A percentile compares a stretch with the other conserved stretches of the same genome.
These are phyloP conservation scores for Solanum hybrid DNA, from an alignment of 305 asterid genomes.

Conservation along the genomic window DNA sequence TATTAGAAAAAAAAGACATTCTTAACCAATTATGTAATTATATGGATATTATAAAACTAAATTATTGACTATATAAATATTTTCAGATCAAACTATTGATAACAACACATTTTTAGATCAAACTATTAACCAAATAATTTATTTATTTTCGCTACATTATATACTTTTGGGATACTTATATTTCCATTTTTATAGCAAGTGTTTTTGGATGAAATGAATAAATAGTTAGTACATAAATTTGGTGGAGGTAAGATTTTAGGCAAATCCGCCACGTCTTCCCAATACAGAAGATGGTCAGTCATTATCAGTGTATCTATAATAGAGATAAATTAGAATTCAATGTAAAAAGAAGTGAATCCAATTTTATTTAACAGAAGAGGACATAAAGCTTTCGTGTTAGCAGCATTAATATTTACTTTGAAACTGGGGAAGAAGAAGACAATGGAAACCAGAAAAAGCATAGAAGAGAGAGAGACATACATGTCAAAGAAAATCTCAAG, in stretches of 20 bases:
- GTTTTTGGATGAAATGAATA: not conserved
- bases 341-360: not conserved
- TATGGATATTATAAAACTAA: not conserved
- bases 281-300: not conserved
- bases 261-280: not conserved
- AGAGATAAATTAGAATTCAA: not conserved
- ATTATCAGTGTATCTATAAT: not conserved
- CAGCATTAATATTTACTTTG: not conserved
- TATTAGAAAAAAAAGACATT: not conserved
- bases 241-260: not conserved
- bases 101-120: not conserved
- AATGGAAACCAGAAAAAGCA: not conserved
- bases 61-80: not conserved
- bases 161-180: not conserved
- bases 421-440: not conserved
- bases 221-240: not conserved
- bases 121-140: too few species aligned
- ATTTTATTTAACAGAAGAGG: not conserved
- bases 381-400: not conserved
- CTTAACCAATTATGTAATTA: not conserved
- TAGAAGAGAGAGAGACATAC: constrained; percentile 16
- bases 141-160: not conserved
- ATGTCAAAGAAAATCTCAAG: constrained; percentile 93
- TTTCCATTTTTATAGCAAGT: not conserved
- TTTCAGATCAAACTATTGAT: not conserved